Evolutionary conservation across 2,329 filamentous ascomycete species (phyloP).

Genomic region (Fusarium marasasianum): DNA sequence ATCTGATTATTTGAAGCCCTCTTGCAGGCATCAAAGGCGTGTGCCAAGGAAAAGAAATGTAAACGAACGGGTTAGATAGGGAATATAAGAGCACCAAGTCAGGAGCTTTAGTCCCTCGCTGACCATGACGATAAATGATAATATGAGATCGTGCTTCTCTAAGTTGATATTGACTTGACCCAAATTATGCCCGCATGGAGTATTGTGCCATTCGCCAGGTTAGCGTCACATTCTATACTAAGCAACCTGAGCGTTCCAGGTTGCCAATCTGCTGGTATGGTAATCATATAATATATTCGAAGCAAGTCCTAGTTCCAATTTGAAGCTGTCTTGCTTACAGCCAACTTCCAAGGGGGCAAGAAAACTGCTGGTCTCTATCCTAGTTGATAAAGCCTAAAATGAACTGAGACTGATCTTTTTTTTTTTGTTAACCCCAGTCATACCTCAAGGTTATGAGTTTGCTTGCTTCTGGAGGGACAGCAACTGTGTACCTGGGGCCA

Average conservation of each 20-base stretch:
- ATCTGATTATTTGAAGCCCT: conserved; percentile 7
- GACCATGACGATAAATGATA: conserved; percentile 35
- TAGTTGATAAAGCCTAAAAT: not conserved
- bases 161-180: not conserved
- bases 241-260: not conserved
- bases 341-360: not conserved
- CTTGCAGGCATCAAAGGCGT: not conserved
- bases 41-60: conserved; percentile 4
- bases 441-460: not conserved
- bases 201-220: not conserved
- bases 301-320: not conserved
- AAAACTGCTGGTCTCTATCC: not conserved
- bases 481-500: not conserved
- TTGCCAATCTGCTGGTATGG: not conserved
- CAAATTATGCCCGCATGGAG: not conserved
- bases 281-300: not conserved
- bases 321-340: not conserved
- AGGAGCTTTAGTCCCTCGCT: not conserved
- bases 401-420: not conserved
- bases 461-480: not conserved
- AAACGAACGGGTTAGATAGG: conserved; percentile 20
- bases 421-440: not conserved
- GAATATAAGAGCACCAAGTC: not conserved
- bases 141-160: conserved; percentile 4
- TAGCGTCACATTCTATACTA: not conserved